Conservation (phyloP, 2,329 filamentous ascomycete species). For the Ceratocystis diversiconidia region DNA sequence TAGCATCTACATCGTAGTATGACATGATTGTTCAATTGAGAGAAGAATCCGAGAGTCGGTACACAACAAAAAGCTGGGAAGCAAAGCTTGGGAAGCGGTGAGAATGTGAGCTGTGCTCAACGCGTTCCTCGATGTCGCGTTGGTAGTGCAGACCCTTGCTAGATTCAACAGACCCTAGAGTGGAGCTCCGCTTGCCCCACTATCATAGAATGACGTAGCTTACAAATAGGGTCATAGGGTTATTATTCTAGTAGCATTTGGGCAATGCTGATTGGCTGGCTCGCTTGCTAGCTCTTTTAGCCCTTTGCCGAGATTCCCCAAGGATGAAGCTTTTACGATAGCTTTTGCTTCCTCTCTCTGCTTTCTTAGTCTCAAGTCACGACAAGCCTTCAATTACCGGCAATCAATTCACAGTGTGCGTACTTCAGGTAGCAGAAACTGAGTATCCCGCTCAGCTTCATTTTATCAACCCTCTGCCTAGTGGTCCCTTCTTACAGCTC, state of each 20-base stretch:
- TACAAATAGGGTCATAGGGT: neutral
- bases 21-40: slow-evolving; percentile 34
- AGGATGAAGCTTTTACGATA: neutral
- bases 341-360: neutral
- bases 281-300: neutral
- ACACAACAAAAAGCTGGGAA: neutral
- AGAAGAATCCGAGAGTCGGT: neutral
- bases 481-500: neutral
- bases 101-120: neutral
- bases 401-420: neutral
- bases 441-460: neutral
- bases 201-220: neutral
- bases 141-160: neutral
- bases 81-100: neutral
- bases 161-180: neutral
- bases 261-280: neutral
- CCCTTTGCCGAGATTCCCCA: neutral
- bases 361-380: neutral
- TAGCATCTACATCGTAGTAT: slow-evolving; percentile 75
- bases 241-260: neutral
- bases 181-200: neutral
- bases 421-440: neutral
- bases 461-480: no score
- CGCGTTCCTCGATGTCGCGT: neutral
- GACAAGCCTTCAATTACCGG: neutral